These are phyloP conservation scores for Ensete glaucum DNA, from an alignment of 176 grass and related monocot genomes.

Conservation along the genomic window DNA sequence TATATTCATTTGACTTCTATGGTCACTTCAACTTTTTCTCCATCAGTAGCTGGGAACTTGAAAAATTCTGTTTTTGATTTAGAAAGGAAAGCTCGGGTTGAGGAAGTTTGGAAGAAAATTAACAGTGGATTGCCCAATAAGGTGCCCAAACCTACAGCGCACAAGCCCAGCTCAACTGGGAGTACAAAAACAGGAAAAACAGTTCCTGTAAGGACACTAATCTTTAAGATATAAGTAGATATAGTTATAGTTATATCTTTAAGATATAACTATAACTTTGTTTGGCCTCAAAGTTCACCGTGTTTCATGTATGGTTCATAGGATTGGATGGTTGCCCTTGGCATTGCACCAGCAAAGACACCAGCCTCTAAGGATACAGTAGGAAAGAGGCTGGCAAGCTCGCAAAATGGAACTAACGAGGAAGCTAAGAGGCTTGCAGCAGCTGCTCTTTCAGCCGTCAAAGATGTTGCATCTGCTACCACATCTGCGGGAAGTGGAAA, in stretches of 20 bases:
- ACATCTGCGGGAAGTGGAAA: constrained; percentile 64
- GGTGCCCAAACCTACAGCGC: constrained; percentile 43
- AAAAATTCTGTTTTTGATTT: constrained; percentile 4
- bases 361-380: constrained; percentile 18
- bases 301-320: constrained; percentile 16
- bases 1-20: background rate
- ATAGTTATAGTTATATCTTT: no score
- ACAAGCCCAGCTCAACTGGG: constrained; percentile 36
- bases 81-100: constrained; percentile 66
- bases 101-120: constrained; percentile 96
- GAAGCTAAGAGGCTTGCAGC: constrained; percentile 79
- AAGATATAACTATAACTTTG: no score
- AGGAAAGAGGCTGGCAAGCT: constrained; percentile 27
- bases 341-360: constrained; percentile 46
- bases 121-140: constrained; percentile 62
- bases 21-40: background rate
- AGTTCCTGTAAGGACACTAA: constrained; percentile 49
- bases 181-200: constrained; percentile 49
- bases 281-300: background rate
- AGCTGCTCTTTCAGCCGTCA: constrained; percentile 72
- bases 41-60: background rate
- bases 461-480: constrained; percentile 29
- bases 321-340: constrained; percentile 78
- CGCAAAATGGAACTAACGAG: constrained; percentile 40
- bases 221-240: no score